Conservation (phyloP, 495 filamentous ascomycete species). For the Aspergillus egyptiacus region DNA sequence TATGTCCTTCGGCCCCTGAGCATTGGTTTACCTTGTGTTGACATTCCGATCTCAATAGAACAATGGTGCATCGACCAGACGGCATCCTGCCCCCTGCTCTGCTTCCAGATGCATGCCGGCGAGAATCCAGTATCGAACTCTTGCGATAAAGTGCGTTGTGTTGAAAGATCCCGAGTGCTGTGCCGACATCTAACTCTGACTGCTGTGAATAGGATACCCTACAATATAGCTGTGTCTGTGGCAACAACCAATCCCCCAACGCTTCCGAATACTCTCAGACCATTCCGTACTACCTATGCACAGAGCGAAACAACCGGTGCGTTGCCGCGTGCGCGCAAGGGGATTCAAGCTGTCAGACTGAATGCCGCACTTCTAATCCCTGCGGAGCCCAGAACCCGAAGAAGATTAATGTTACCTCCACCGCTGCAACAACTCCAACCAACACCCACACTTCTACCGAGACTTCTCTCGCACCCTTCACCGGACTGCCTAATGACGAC, state of each 20-base stretch:
- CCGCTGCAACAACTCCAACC: slow-evolving; percentile 36
- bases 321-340: slow-evolving; percentile 49
- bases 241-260: slow-evolving; percentile 66
- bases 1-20: slow-evolving; percentile 18
- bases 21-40: slow-evolving; percentile 4
- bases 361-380: slow-evolving; percentile 65
- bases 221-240: slow-evolving; percentile 68
- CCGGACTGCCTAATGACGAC: slow-evolving; percentile 25
- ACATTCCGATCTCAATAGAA: slow-evolving; percentile 32
- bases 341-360: slow-evolving; percentile 53
- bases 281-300: slow-evolving; percentile 79
- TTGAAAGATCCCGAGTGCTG: not conserved
- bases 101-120: slow-evolving; percentile 56
- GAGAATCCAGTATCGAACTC: slow-evolving; percentile 51
- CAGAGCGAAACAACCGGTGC: slow-evolving; percentile 65
- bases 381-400: slow-evolving; percentile 74
- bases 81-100: slow-evolving; percentile 69
- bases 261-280: slow-evolving; percentile 78
- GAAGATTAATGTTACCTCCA: slow-evolving; percentile 52
- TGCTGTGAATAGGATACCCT: slow-evolving; percentile 50
- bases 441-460: slow-evolving; percentile 33
- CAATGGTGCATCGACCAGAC: slow-evolving; percentile 66
- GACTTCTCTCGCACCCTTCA: slow-evolving; percentile 28
- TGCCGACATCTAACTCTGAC: slow-evolving; percentile 13
- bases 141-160: slow-evolving; percentile 61